These are phyloP conservation scores for Hippophae rhamnoides DNA, from an alignment of 306 rosid species.

Conservation along the genomic window DNA sequence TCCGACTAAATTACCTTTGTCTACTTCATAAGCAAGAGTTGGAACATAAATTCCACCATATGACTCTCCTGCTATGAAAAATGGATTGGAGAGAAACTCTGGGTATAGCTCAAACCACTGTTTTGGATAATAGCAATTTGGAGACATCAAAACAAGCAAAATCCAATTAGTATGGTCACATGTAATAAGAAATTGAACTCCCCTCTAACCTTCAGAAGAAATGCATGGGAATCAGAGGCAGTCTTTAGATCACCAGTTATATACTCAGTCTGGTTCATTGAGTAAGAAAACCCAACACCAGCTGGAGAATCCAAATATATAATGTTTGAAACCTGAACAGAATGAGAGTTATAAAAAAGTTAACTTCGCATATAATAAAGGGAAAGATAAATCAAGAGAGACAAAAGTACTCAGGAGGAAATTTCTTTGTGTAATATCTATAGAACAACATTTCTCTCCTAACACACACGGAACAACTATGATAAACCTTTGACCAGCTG, in stretches of 20 bases:
- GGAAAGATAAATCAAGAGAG: too few species aligned
- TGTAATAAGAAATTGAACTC: too few species aligned
- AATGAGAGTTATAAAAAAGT: background rate
- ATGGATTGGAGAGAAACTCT: slow-evolving; percentile 52
- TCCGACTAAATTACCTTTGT: slow-evolving; percentile 25
- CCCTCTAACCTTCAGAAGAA: slow-evolving; percentile 11
- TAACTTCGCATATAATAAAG: too few species aligned
- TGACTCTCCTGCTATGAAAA: slow-evolving; percentile 66
- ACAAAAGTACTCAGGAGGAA: too few species aligned
- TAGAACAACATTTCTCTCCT: too few species aligned
- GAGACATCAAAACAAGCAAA: background rate
- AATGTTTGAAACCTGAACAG: slow-evolving; percentile 37
- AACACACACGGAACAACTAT: background rate
- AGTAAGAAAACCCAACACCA: slow-evolving; percentile 47
- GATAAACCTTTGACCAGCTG: slow-evolving; percentile 44
- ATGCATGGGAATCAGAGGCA: slow-evolving; percentile 34
- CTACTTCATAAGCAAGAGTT: slow-evolving; percentile 48
- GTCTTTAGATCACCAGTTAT: slow-evolving; percentile 39
- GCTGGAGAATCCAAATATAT: slow-evolving; percentile 49
- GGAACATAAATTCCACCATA: slow-evolving; percentile 75
- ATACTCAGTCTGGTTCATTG: slow-evolving; percentile 18
- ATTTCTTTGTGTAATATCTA: too few species aligned
- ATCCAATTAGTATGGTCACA: background rate
- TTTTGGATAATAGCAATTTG: too few species aligned
- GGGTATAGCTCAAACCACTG: slow-evolving; percentile 64